Percentiles rank a stretch among this genome's conserved stretches.
Conservation (phyloP, 2,329 filamentous ascomycete genomes). For the Claviceps sp. region DNA sequence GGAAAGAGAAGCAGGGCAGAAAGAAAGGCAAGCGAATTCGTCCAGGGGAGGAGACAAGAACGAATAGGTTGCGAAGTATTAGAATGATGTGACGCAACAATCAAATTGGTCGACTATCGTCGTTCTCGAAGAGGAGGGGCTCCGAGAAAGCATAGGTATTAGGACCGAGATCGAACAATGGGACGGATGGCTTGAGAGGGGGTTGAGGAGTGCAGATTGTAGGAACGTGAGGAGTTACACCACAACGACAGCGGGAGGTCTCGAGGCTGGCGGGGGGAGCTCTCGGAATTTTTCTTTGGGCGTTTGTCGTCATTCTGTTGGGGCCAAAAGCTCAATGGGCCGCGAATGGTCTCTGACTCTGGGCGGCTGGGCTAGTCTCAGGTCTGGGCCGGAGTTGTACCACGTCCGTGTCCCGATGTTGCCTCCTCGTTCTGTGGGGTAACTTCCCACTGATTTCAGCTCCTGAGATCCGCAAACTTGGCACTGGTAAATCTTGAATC, state of each 20-base stretch:
- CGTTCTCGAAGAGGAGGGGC: slow-evolving; percentile 5
- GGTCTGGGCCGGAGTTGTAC: too few relatives aligned
- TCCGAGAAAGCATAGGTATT: slow-evolving; percentile 2
- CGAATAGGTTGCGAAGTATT: background rate
- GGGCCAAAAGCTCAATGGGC: slow-evolving; percentile 5
- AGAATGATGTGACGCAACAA: background rate
- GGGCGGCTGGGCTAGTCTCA: background rate
- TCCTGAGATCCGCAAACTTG: background rate
- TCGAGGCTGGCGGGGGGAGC: background rate
- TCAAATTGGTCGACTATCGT: background rate
- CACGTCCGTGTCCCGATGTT: too few relatives aligned
- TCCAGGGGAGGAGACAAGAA: slow-evolving; percentile 5
- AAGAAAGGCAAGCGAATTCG: slow-evolving; percentile 1
- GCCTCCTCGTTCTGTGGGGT: background rate
- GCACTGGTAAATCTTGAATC: background rate
- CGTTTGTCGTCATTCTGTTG: slow-evolving; percentile 7
- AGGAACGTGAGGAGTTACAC: background rate
- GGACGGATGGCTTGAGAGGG: background rate
- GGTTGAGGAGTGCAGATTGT: background rate
- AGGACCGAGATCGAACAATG: background rate
- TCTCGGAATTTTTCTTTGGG: slow-evolving; percentile 1
- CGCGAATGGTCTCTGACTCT: background rate
- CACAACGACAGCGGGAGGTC: background rate
- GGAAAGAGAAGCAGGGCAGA: background rate
- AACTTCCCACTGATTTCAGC: slow-evolving; percentile 2